These are phyloP conservation scores for Aristolochia californica DNA, from an alignment of 164 flowering plant genomes.

Conservation along the genomic window DNA sequence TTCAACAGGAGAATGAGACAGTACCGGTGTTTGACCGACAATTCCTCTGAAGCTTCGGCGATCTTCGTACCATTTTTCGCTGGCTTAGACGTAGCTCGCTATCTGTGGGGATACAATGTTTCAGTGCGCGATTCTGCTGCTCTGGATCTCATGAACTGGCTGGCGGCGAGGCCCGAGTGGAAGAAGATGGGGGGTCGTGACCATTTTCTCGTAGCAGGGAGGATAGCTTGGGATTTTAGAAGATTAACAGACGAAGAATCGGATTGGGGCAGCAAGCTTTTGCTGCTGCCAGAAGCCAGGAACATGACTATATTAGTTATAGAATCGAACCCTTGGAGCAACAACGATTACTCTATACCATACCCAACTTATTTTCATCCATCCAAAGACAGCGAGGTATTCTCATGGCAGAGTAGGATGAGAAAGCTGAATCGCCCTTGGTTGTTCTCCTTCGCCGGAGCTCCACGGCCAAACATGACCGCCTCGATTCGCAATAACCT, in stretches of 20 bases:
- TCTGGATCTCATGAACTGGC: conserved; percentile 34
- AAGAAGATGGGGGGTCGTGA: conserved; percentile 42
- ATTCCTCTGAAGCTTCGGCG: conserved; percentile 54
- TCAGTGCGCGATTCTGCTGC: conserved; percentile 30
- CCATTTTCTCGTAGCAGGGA: conserved; percentile 65
- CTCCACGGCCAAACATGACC: conserved; percentile 31
- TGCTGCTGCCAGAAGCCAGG: conserved; percentile 38
- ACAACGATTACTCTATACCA: conserved; percentile 50
- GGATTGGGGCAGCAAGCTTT: conserved; percentile 60
- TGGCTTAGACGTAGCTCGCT: conserved; percentile 49
- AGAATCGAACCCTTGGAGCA: conserved; percentile 52
- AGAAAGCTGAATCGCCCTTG: conserved; percentile 23
- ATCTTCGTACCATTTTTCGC: conserved; percentile 63
- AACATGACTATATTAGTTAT: conserved; percentile 47
- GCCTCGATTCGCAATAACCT: conserved; percentile 37
- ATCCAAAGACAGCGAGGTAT: conserved; percentile 32
- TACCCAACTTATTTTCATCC: conserved; percentile 85
- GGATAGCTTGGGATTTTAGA: conserved; percentile 67
- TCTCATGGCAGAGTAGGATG: conserved; percentile 52
- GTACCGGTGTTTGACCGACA: conserved; percentile 48
- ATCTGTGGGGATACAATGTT: conserved; percentile 33
- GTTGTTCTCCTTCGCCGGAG: conserved; percentile 56
- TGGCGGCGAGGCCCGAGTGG: conserved; percentile 46
- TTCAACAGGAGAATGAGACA: conserved; percentile 65
- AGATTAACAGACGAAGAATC: conserved; percentile 20